phyloP scores from a whole-genome alignment of 495 filamentous ascomycete species.

The Friedmanniomyces simplex region DNA sequence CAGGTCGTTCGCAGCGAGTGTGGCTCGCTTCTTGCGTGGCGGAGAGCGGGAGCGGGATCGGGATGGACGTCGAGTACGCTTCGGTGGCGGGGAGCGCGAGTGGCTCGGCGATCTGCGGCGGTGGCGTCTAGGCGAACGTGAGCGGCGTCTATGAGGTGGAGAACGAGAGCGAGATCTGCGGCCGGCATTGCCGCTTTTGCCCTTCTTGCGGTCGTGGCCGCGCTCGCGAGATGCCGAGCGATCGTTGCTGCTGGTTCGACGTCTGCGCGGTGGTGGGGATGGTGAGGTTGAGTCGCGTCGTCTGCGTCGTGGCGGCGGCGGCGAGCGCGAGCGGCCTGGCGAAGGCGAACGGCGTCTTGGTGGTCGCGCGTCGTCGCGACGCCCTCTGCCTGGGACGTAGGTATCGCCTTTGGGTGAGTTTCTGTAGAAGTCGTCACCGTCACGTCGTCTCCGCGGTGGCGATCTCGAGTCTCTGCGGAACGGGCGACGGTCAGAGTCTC shows the following conservation, averaged over 20 bases:
- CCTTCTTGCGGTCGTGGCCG: constrained; percentile 8
- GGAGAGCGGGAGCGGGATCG: constrained; percentile 10
- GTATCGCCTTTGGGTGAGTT: constrained; percentile 44
- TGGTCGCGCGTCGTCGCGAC: constrained; percentile 10
- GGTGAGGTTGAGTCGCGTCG: constrained; percentile 14
- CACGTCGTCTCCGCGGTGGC: constrained; percentile 49
- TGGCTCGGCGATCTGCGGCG: constrained; percentile 30
- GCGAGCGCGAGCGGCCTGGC: constrained; percentile 5
- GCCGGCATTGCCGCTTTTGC: constrained; percentile 4
- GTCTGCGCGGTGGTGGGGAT: constrained; percentile 19
- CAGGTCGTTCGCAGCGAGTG: constrained; percentile 5
- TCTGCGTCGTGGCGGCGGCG: constrained; percentile 1
- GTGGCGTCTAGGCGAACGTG: constrained; percentile 49
- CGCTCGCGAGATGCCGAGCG: constrained; percentile 10
- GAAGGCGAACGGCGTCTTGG: constrained; percentile 4
- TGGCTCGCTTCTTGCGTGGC: constrained; percentile 1
- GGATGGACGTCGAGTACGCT: constrained; percentile 8
- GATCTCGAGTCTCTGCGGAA: constrained; percentile 33
- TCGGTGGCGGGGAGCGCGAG: constrained; percentile 37
- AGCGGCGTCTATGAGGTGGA: constrained; percentile 41
- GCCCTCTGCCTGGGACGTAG: constrained; percentile 39
- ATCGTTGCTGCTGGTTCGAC: constrained; percentile 1
- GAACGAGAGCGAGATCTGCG: constrained; percentile 24
- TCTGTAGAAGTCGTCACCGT: constrained; percentile 43
- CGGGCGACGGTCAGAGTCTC: constrained; percentile 16